Base-by-base conservation (phyloP, 345 rosid genomes). In the Pistacia vera region DNA sequence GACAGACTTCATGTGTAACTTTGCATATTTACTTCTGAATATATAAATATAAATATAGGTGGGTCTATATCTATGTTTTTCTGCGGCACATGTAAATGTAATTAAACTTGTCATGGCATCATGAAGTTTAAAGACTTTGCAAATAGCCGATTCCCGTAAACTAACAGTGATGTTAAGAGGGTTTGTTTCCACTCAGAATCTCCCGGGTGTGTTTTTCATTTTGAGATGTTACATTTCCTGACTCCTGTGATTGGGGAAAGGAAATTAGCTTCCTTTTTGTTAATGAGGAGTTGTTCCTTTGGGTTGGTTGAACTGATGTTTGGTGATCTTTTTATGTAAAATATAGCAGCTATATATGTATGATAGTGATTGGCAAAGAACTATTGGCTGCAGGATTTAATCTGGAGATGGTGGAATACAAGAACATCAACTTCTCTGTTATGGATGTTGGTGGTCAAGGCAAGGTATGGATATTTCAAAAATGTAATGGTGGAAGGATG, bases 371-470 rank as follows among this genome's bases (percentile, higher is more conserved):
- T 11, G 66, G 70, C n/a, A 30, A 38, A 65, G 25, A 35, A 8
- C 52, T 49, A 63, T 66, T 71, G 38, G 68, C 79, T 81, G 65
- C 81, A 93, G 98, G 97, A 66, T 93, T 93, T 80, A 93, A 93
- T 71, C 95, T 93, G 71, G 98, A 93, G 83, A 93, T 97, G n/a
- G 97, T 93, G 72, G 97, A 93, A 68, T 93, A 93, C 87, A 93
- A 93, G 91, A 93, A 92, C 83, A 93, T 93, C 77, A 93, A 97
- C 86, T 87, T 89, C 83, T 86, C 91, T 35, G 93, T 89, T 28
- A 87, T 97, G 98, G 98, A 90, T 88, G 98, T 93, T 0, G 98
- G 98, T 57, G 98, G 97, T 79, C 98, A 93, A 59, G 97, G 92
- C 90, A 92, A 89, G 97, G 95, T 90, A 83, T 66, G 66, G 57